Percentiles rank a stretch among this genome's conserved stretches.
phyloP scores from a whole-genome alignment of 2,329 filamentous ascomycete species.

The Pestalotiopsis sp. region DNA sequence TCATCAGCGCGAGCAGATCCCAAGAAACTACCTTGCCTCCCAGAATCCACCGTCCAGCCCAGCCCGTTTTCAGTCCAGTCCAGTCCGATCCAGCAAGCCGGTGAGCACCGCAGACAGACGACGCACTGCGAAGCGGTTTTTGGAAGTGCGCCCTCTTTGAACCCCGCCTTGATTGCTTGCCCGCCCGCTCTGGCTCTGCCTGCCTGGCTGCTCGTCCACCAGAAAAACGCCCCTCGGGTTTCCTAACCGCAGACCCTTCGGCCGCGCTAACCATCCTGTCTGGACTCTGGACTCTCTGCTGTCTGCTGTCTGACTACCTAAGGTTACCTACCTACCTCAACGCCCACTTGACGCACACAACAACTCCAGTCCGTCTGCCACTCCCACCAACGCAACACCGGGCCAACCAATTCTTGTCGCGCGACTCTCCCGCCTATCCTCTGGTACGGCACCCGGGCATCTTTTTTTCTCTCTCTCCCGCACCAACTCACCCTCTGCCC shows the following conservation, averaged over 20 bases:
- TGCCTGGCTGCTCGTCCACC: background rate
- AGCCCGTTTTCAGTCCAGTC: background rate
- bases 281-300: background rate
- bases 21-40: background rate
- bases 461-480: background rate
- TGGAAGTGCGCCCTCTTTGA: background rate
- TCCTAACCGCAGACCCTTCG: background rate
- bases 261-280: background rate
- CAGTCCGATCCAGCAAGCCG: background rate
- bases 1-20: background rate
- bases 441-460: background rate
- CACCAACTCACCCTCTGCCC: background rate
- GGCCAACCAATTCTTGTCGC: background rate
- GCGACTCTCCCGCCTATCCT: background rate
- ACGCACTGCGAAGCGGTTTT: background rate
- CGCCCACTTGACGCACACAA: background rate
- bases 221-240: background rate
- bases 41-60: background rate
- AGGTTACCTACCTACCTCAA: background rate
- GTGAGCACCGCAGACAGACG: background rate
- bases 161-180: background rate
- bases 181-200: background rate
- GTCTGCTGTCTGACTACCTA: background rate
- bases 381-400: background rate
- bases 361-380: background rate